Base-by-base conservation (phyloP, 139 green algal genomes). In the Pleodorina starrii region DNA sequence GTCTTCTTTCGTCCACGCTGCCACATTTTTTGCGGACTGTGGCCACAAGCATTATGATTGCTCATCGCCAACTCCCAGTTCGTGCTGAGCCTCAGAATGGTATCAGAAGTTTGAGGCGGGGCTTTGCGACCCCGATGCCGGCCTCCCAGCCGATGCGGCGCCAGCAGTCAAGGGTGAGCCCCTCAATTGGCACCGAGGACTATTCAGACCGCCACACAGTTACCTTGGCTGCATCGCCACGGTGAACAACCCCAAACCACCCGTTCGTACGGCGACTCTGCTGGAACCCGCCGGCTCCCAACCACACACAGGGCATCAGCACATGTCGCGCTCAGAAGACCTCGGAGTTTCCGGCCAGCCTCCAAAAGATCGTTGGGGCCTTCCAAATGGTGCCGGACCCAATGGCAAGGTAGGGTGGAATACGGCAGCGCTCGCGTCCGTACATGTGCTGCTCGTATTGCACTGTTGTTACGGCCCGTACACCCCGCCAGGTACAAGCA, bases 401-500 rank as follows among this genome's bases (percentile, higher is more conserved):
- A 19, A 98, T 97, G 92, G 93, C 92, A 16, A 90, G 87, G 32
- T 94, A 48, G 25, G 81, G 16, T 66, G 6, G 5, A 4, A 32
- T 32, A 66, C 21, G 54, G 54, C 9, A 25, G 6, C 9, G 29
- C 54, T 25, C 54, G 29, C 29, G 29, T 66, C 6, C 29, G 7
- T 66, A 66, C 7, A 66, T 66, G 54, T 2, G 54, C 7, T 17
- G 14, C 17, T 25, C 14, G 54, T 66, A 9, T 66, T 69, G 29
- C 9, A 44, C 50, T 4, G 7, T 38, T 35, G 50, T 60, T n/a
- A n/a, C n/a, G n/a, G 17, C 50, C 50, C 50, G 54, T 66, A 66
- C 54, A 66, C 7, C 54, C 54, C 25, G 25, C 54, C 88, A 75
- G 92, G 17, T 99, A 99, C 94, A 99, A 99, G 93, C 98, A 99